Conservation (phyloP, 225 moss, liverwort and hornwort species). For the Marchantia paleacea region DNA sequence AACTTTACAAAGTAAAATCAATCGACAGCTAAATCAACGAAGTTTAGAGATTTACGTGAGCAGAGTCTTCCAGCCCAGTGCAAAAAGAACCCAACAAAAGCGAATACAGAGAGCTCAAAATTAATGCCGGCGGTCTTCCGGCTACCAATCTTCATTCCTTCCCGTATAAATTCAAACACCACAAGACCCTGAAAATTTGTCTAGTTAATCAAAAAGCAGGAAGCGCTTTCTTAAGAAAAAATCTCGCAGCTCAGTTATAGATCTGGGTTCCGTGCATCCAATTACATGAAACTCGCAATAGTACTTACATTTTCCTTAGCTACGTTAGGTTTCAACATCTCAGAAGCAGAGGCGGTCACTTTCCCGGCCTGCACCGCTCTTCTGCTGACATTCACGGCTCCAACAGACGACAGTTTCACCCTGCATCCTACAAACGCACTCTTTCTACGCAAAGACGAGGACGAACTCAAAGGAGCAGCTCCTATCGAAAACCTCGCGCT, state of each 20-base stretch:
- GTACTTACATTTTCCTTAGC: slow-evolving; percentile 11
- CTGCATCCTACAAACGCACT: slow-evolving; percentile 15
- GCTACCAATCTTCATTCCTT: not conserved
- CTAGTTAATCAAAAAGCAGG: not conserved
- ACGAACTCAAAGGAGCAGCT: slow-evolving; percentile 8
- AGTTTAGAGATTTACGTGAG: no score
- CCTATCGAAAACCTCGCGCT: not conserved
- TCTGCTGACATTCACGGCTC: not conserved
- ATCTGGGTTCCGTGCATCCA: not conserved
- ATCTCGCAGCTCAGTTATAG: not conserved
- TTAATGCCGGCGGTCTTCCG: not conserved
- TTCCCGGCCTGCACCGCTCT: not conserved
- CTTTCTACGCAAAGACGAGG: not conserved
- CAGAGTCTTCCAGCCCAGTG: no score
- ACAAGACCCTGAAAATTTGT: not conserved
- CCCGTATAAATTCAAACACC: no score
- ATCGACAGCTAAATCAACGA: no score
- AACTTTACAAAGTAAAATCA: not conserved
- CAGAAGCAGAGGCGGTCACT: slow-evolving; percentile 14
- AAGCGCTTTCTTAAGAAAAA: not conserved
- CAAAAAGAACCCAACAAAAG: no score
- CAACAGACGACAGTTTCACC: slow-evolving; percentile 1
- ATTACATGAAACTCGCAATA: not conserved
- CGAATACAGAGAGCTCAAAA: not conserved
- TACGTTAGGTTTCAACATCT: slow-evolving; percentile 11